These are phyloP conservation scores for Lithohypha guttulata DNA, from an alignment of 2,329 filamentous ascomycete species.

Conservation along the genomic window DNA sequence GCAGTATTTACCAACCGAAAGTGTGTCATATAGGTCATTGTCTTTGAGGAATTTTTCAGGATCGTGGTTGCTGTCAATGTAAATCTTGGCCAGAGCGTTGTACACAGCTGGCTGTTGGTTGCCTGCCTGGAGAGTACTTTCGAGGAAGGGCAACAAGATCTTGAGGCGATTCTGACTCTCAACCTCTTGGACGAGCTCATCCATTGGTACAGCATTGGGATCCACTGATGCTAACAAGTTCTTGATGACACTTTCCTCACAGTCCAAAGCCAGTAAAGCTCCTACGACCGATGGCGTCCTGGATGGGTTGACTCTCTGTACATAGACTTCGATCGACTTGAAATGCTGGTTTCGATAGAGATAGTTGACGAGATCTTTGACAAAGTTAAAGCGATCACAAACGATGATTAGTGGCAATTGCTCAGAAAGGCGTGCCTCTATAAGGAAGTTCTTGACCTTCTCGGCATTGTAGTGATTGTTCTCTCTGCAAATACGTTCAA, in stretches of 20 bases:
- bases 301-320: conserved; percentile 88
- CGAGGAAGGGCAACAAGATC: conserved; percentile 88
- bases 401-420: conserved; percentile 96
- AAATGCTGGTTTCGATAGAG: conserved; percentile 99
- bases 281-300: conserved; percentile 88
- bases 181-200: conserved; percentile 89
- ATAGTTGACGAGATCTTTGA: conserved; percentile 91
- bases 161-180: conserved; percentile 92
- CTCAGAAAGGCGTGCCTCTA: conserved; percentile 84
- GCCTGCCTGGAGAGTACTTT: conserved; percentile 75
- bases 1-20: conserved; percentile 92
- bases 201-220: conserved; percentile 75
- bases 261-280: conserved; percentile 89
- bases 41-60: conserved; percentile 95
- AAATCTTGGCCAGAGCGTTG: conserved; percentile 97
- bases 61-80: conserved; percentile 97
- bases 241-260: conserved; percentile 94
- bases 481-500: conserved; percentile 93
- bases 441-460: conserved; percentile 98
- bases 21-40: conserved; percentile 90
- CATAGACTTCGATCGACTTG: conserved; percentile 96
- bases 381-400: conserved; percentile 98
- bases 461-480: conserved; percentile 82
- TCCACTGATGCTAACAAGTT: conserved; percentile 76
- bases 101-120: conserved; percentile 95